Evolutionary conservation across 345 rosid species (phyloP).

Genomic region (Linum tenue): DNA sequence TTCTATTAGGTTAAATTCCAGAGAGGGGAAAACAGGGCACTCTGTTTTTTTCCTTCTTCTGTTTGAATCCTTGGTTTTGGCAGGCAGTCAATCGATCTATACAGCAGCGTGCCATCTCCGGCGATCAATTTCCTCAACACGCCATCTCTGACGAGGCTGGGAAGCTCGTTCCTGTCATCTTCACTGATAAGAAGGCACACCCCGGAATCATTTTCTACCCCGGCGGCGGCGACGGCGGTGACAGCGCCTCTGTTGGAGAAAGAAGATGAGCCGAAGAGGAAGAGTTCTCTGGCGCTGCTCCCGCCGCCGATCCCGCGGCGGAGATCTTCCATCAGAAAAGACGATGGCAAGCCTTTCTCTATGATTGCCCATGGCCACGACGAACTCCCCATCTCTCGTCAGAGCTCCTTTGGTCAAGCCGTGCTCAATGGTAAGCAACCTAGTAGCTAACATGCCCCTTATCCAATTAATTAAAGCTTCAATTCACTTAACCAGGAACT

Average conservation of each 20-base stretch:
- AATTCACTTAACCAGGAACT: neutral
- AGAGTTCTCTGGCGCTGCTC: conserved; percentile 36
- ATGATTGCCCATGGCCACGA: conserved; percentile 26
- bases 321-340: conserved; percentile 25
- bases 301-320: conserved; percentile 37
- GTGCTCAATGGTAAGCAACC: conserved; percentile 56
- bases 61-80: conserved; percentile 15
- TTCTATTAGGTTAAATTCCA: neutral
- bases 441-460: neutral
- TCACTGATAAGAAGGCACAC: conserved; percentile 55
- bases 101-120: conserved; percentile 78
- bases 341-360: conserved; percentile 31
- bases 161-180: conserved; percentile 64
- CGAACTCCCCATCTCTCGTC: conserved; percentile 41
- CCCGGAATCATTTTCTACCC: conserved; percentile 39
- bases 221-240: neutral
- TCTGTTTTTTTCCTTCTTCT: conserved; percentile 4
- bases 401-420: conserved; percentile 74
- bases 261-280: conserved; percentile 31
- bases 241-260: conserved; percentile 46
- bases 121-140: conserved; percentile 53
- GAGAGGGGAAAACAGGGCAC: neutral
- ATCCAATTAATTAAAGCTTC: neutral
- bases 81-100: conserved; percentile 85
- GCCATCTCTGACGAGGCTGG: conserved; percentile 43